Evolutionary conservation across 306 rosid genomes (phyloP).

Genomic region (Gynostemma pentaphyllum): DNA sequence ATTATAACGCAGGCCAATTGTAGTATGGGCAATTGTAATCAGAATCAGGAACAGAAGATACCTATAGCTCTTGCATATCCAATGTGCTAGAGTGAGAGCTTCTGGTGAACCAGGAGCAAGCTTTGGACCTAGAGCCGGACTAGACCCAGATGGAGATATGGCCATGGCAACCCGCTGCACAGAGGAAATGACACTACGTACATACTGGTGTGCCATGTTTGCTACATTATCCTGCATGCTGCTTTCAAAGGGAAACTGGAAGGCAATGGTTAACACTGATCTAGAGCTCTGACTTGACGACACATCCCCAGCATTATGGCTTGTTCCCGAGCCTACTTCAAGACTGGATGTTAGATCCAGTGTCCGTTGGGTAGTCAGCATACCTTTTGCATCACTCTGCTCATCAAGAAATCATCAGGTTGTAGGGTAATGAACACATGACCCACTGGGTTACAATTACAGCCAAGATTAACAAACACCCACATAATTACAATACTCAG

Average conservation of each 20-base stretch:
- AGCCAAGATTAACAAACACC: too few relatives aligned
- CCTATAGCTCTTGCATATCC: conserved; percentile 97
- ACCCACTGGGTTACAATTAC: background rate
- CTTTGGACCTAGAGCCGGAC: conserved; percentile 49
- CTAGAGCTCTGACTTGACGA: conserved; percentile 44
- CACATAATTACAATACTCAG: background rate
- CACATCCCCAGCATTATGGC: conserved; percentile 34
- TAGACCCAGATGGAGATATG: conserved; percentile 72
- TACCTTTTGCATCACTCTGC: conserved; percentile 71
- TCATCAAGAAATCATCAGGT: background rate
- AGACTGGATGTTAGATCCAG: conserved; percentile 85
- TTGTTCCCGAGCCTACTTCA: conserved; percentile 57
- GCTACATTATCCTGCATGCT: conserved; percentile 70
- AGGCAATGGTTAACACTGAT: conserved; percentile 89
- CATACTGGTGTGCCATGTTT: conserved; percentile 82
- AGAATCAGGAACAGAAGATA: conserved; percentile 12
- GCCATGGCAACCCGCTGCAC: conserved; percentile 97
- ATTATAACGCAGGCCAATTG: too few relatives aligned
- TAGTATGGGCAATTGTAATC: background rate
- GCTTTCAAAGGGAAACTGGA: conserved; percentile 87
- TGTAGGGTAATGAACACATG: background rate
- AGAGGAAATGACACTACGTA: conserved; percentile 72
- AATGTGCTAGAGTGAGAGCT: conserved; percentile 72
- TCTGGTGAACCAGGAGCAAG: conserved; percentile 78
- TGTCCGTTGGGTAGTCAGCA: conserved; percentile 43